Conservation (phyloP, 345 rosid genomes). For the Hypericum perforatum region DNA sequence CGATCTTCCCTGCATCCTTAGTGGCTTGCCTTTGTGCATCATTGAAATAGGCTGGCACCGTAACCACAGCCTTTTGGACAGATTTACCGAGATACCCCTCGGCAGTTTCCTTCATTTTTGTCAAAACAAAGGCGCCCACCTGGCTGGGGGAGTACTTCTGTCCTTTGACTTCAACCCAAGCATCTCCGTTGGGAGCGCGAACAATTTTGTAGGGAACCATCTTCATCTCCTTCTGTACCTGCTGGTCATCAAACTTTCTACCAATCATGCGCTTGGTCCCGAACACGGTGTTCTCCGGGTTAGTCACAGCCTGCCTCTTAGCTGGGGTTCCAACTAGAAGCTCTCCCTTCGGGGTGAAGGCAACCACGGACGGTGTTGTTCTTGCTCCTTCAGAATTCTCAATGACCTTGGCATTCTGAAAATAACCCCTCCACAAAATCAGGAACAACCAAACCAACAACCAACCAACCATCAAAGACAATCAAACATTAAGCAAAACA, state of each 20-base stretch:
- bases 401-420: conserved; percentile 73
- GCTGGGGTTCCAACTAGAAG: conserved; percentile 83
- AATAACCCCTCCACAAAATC: neutral
- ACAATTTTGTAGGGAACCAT: conserved; percentile 90
- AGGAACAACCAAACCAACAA: neutral
- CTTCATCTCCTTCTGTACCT: conserved; percentile 72
- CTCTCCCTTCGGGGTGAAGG: conserved; percentile 68
- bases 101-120: conserved; percentile 91
- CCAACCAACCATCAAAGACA: neutral
- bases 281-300: conserved; percentile 65
- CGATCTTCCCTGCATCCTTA: conserved; percentile 89
- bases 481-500: too few relatives aligned
- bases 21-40: conserved; percentile 98
- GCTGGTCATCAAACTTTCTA: conserved; percentile 65
- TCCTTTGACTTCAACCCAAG: conserved; percentile 84
- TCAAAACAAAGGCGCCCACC: conserved; percentile 66
- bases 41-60: conserved; percentile 90
- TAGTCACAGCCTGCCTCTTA: conserved; percentile 89
- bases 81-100: conserved; percentile 73
- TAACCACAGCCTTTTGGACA: conserved; percentile 62
- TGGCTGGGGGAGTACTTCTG: conserved; percentile 88
- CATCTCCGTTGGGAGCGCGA: conserved; percentile 84
- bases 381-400: conserved; percentile 91
- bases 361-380: conserved; percentile 87
- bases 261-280: conserved; percentile 86